Evolutionary conservation across 176 grass and related monocot genomes (phyloP).

Genomic region (Luzula sylvatica): DNA sequence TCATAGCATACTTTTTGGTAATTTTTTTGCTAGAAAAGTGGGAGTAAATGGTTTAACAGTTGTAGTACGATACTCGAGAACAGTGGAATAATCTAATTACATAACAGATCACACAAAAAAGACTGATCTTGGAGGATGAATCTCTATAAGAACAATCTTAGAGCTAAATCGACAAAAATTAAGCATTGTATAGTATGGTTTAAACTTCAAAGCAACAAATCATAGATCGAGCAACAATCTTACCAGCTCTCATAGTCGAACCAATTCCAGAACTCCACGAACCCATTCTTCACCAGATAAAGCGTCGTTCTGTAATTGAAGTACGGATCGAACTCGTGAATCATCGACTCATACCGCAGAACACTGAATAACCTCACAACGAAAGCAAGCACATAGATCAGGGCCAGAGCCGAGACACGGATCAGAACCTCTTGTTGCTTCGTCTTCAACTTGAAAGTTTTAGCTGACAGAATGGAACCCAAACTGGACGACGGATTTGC

Average conservation of each 20-base stretch:
- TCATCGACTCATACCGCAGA: constrained; percentile 98
- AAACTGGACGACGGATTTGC: constrained; percentile 26
- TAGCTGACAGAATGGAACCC: constrained; percentile 42
- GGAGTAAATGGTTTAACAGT: too few species aligned
- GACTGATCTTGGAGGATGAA: constrained; percentile 3
- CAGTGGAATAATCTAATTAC: background rate
- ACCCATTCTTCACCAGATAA: constrained; percentile 74
- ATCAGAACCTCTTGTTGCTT: constrained; percentile 99
- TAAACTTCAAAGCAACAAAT: constrained; percentile 5
- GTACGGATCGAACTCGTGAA: constrained; percentile 99
- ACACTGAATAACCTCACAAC: constrained; percentile 89
- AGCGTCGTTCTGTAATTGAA: constrained; percentile 99
- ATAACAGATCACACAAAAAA: background rate
- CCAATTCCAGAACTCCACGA: constrained; percentile 98
- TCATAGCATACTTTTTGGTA: background rate
- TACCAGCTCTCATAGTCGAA: constrained; percentile 96
- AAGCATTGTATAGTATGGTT: background rate
- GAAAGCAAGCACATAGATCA: constrained; percentile 98
- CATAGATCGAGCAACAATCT: background rate
- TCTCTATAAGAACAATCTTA: background rate
- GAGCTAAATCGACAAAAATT: background rate
- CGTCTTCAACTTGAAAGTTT: constrained; percentile 58
- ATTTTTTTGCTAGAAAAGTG: background rate
- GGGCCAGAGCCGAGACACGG: constrained; percentile 64
- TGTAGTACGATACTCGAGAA: too few species aligned